Evolutionary conservation across 2,329 filamentous ascomycete species (phyloP), one percentile per base, ranked within the genome.

Genomic region (Cordyceps militaris): DNA sequence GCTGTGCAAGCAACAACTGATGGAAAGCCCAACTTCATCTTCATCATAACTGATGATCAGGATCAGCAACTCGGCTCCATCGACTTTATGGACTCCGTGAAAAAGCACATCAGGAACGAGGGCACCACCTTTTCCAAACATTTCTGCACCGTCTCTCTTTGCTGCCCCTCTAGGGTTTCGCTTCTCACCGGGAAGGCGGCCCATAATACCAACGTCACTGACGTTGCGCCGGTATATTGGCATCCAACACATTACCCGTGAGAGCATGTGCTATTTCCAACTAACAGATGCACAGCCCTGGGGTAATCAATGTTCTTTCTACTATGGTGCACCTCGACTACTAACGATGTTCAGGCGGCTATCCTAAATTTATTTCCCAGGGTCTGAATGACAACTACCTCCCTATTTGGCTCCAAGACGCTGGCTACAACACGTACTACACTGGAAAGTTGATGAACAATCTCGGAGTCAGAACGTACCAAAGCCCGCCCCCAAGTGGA

Each of bases 31-130:
- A 87, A 87, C 63, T 79, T 87, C 54, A 71, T 88, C 32, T 85
- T 88, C 65, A 79, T 87, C 60, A 72, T 87, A 32, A 85, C 83
- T 0, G 85, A 88, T 61, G 85, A 88, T 61, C 85, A 87, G 64
- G 84, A 87, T 63, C 70, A 83, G 11, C 79, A 83, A 58, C 74
- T 87, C 66, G 72, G 82, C 57, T 87, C 84, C 0, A 62, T 86
- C 3, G 71, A 79, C 1, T 84, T 85, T 62, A 82, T 82, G 68
- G 82, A 80, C 0, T 69, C 76, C 4, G 73, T 85, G 0, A 70
- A 78, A 44, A 77, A 81, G 60, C 76, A 83, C 61, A 64, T 88
- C 2, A 69, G 74, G 8, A 73, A 82, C 3, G 70, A 82, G 53
- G 85, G 84, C 0, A 85, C 82, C 0, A 74, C 75, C 1, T 87